A percentile compares a stretch with the other conserved stretches of the same genome.
Evolutionary conservation across 306 rosid genomes (phyloP).

Genomic region (Corylus heterophylla): DNA sequence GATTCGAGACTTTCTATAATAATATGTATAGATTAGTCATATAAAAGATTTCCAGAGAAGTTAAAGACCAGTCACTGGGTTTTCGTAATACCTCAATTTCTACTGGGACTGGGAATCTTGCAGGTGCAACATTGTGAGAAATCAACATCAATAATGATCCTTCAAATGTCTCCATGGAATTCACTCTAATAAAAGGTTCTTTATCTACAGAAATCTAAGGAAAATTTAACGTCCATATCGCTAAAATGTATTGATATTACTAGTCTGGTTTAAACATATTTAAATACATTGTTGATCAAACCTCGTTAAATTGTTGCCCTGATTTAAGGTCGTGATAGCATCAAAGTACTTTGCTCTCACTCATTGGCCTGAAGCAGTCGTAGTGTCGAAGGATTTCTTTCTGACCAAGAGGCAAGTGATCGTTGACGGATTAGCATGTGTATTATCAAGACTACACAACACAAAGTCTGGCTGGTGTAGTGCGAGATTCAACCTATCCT

Average conservation of each 20-base stretch:
- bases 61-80: neutral
- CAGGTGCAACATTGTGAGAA: neutral
- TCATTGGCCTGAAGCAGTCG: slow-evolving; percentile 53
- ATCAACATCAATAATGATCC: neutral
- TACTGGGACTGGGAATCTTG: neutral
- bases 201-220: neutral
- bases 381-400: slow-evolving; percentile 75
- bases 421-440: slow-evolving; percentile 65
- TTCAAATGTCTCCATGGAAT: too few species aligned
- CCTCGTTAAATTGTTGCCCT: neutral
- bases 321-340: neutral
- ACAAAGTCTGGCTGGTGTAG: slow-evolving; percentile 87
- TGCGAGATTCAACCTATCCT: slow-evolving; percentile 60
- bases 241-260: neutral
- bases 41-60: neutral
- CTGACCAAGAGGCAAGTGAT: slow-evolving; percentile 79
- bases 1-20: neutral
- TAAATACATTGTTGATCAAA: neutral
- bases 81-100: neutral
- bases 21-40: neutral
- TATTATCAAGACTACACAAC: slow-evolving; percentile 70
- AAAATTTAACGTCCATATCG: neutral
- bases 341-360: slow-evolving; percentile 25
- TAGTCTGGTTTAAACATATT: neutral
- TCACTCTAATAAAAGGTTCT: neutral